Evolutionary conservation across 352 stramenopile genomes (phyloP), one percentile per base, ranked within the genome.

Genomic region (Pythium dissotocum): DNA sequence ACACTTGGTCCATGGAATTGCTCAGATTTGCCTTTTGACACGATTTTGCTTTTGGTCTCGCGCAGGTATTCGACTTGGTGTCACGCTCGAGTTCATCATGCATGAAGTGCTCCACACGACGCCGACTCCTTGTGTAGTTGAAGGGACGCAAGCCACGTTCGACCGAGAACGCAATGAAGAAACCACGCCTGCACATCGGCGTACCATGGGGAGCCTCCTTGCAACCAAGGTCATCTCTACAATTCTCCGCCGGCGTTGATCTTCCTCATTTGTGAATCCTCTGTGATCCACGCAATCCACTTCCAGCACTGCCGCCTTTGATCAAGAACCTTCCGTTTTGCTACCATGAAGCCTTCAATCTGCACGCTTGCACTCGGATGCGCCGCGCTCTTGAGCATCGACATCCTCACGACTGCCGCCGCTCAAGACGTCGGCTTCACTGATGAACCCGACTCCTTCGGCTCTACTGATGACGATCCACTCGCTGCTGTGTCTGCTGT

Each of bases 341-440:
- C 40, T 5, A 63, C 26, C n/a, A 69, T 69, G 63, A 69, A 69
- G 44, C 49, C 63, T 58, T 69, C 63, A 14, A 58, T 59, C 32
- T 40, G 30, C 21, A 51, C 33, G 16, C 38, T 63, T 10, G 32
- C 46, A 4, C 21, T 69, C 5, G 46, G 63, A 54, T 69, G 40
- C n/a, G 44, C 46, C 26, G 28, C 54, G 9, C 21, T 69, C 4
- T 69, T 58, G 38, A 55, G 30, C 32, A 28, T 49, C 40, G 54
- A 62, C 8, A 35, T 33, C 7, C n/a, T 57, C 49, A 53, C 28
- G 24, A 16, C 35, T 18, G 61, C 44, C 28, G 1, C 38, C 18
- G 61, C 52, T n/a, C 38, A 63, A 24, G 54, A 51, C 40, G 56
- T 63, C 32, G 49, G 24, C n/a, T 40, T 62, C 53, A 52, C 38